These are phyloP conservation scores for Fusarium guadeloupense DNA, from an alignment of 2,329 filamentous ascomycete species.

Conservation along the genomic window DNA sequence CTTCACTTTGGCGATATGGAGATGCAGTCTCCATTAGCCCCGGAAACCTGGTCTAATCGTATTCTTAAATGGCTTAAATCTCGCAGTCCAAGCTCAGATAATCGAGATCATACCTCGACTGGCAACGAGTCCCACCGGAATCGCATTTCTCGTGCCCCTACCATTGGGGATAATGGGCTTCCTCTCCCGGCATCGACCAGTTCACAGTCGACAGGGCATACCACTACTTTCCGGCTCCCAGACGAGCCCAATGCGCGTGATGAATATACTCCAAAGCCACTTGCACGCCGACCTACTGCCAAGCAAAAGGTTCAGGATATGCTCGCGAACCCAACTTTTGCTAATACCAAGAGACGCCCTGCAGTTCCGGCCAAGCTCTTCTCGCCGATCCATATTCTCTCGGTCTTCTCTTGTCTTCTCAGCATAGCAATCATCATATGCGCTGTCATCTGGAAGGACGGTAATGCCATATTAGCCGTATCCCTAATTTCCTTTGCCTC, in stretches of 20 bases:
- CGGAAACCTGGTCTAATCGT: conserved; percentile 15
- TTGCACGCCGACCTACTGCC: conserved; percentile 48
- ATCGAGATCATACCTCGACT: not conserved
- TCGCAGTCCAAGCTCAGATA: not conserved
- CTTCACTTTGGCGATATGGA: conserved; percentile 22
- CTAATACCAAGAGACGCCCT: conserved; percentile 50
- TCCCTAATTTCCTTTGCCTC: conserved; percentile 62
- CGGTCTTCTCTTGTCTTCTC: conserved; percentile 59
- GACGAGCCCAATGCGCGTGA: not conserved
- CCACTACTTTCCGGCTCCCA: conserved; percentile 11
- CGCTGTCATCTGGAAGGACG: conserved; percentile 52
- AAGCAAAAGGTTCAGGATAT: conserved; percentile 55
- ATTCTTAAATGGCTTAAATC: conserved; percentile 22
- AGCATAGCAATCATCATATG: conserved; percentile 58
- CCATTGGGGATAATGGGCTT: conserved; percentile 19
- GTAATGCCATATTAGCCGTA: conserved; percentile 55
- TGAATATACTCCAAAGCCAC: conserved; percentile 17
- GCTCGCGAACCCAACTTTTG: conserved; percentile 55
- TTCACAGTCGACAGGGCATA: conserved; percentile 3
- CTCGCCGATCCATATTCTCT: conserved; percentile 64
- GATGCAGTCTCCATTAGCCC: conserved; percentile 1
- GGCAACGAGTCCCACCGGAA: not conserved
- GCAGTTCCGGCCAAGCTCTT: conserved; percentile 59
- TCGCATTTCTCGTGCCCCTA: conserved; percentile 19
- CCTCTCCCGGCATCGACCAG: conserved; percentile 13